Conservation (phyloP, 164 flowering plant genomes). For the Aristolochia californica region DNA sequence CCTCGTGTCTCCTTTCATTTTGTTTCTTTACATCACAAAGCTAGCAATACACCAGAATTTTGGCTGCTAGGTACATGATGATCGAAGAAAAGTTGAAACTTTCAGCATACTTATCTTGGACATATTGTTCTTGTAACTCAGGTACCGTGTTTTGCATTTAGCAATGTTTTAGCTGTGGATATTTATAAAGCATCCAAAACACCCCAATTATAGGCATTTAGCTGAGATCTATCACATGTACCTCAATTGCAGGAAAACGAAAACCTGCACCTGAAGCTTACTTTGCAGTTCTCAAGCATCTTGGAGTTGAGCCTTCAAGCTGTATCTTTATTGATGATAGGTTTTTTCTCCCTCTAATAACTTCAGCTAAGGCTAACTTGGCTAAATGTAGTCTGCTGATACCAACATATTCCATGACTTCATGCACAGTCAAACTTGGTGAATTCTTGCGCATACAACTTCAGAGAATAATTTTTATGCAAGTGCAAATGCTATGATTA, state of each 20-base stretch:
- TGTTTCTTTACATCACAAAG: no score
- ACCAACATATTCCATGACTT: no score
- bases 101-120: slow-evolving; percentile 76
- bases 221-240: not conserved
- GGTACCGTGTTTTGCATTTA: slow-evolving; percentile 34
- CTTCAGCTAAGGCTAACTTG: no score
- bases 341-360: slow-evolving; percentile 16
- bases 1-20: no score
- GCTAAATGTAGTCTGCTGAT: no score
- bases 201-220: not conserved
- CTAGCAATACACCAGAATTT: not conserved
- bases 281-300: slow-evolving; percentile 37
- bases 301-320: slow-evolving; percentile 49
- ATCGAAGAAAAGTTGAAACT: slow-evolving; percentile 77
- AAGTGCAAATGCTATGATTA: no score
- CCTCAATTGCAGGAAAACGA: slow-evolving; percentile 45
- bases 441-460: no score
- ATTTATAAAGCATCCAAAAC: not conserved
- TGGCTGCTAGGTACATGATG: slow-evolving; percentile 50
- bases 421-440: no score
- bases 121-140: slow-evolving; percentile 67
- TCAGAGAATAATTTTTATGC: no score
- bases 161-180: not conserved
- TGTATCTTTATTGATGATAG: slow-evolving; percentile 83
- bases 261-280: slow-evolving; percentile 67